phyloP scores from a whole-genome alignment of 192 early-diverging fungal genomes.

The Phlyctochytrium arcticum region DNA sequence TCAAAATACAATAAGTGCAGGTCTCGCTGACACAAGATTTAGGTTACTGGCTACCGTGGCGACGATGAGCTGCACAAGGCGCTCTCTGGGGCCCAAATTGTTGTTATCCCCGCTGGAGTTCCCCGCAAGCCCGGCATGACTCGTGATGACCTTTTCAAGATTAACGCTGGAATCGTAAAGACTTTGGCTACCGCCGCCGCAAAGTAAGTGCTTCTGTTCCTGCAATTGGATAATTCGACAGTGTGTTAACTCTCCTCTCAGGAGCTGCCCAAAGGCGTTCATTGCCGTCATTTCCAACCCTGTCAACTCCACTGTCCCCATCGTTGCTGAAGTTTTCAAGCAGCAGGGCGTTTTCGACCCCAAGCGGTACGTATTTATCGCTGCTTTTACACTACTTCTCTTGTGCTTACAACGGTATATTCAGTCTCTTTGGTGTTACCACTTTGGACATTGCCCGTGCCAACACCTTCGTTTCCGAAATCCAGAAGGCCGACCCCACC shows the following conservation, averaged over 20 bases:
- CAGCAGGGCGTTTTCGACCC: slow-evolving; percentile 84
- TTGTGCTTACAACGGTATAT: too few relatives aligned
- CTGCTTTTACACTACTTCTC: too few relatives aligned
- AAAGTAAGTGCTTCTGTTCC: slow-evolving; percentile 56
- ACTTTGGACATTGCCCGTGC: slow-evolving; percentile 93
- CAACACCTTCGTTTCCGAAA: slow-evolving; percentile 80
- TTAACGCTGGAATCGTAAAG: slow-evolving; percentile 92
- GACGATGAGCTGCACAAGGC: slow-evolving; percentile 63
- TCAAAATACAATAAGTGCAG: too few relatives aligned
- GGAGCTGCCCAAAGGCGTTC: slow-evolving; percentile 84
- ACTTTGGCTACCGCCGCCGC: slow-evolving; percentile 77
- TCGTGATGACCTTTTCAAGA: slow-evolving; percentile 97
- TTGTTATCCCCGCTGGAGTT: slow-evolving; percentile 95
- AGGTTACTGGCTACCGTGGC: slow-evolving; percentile 70
- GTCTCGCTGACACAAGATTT: too few relatives aligned
- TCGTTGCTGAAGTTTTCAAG: slow-evolving; percentile 93
- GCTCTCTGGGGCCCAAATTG: slow-evolving; percentile 62
- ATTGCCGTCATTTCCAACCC: slow-evolving; percentile 94
- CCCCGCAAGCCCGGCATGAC: slow-evolving; percentile 99
- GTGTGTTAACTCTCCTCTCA: slow-evolving; percentile 52
- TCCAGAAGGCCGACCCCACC: slow-evolving; percentile 68
- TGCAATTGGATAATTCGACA: neutral
- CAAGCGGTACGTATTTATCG: slow-evolving; percentile 39
- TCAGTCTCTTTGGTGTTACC: slow-evolving; percentile 88
- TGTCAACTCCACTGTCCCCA: slow-evolving; percentile 97